Base-by-base conservation (phyloP, 1,284 basidiomycete species). In the Ustilago trichophora region DNA sequence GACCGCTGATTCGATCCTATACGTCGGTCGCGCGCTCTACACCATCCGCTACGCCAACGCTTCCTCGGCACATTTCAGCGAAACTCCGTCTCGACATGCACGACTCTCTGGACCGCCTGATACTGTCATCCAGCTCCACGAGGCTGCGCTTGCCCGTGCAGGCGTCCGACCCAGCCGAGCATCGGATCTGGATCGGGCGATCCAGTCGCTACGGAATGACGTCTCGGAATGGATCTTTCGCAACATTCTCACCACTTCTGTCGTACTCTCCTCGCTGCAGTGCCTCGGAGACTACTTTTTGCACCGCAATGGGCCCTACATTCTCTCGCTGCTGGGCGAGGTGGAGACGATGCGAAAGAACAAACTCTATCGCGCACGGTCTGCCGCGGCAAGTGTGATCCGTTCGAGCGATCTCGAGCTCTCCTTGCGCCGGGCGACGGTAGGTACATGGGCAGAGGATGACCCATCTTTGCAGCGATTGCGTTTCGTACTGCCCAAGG, bases 141-240 rank as follows among this genome's bases (percentile, higher is more conserved):
- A 58, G 29, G 26, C 46, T 6, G 45, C 56, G 8, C 57, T 76
- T 2, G 54, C 40, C 0, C 41, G 44, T 3, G n/a, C 37, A 1
- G 26, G 21, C 15, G 50, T 62, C 3, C 44, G 65, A 13, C 65
- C 60, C 2, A 69, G 72, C 26, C 64, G 51, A 0, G 43, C 65
- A 0, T 69, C 47, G 1, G 45, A 59, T 16, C 60, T 73, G 2
- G 51, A 47, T n/a, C 49, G 57, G 12, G 49, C 66, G 4, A 35
- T 78, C 13, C 65, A 87, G 21, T 86, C 88, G 54, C 89, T 92
- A 46, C 83, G 89, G 54, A 88, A 85, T 3, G 87, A 88, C 53
- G 85, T 91, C 53, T 89, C 90, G 67, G 91, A 93, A 83, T 95
- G 92, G 92, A 84, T 95, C 3, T 95, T 93, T 91, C 83, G 88